phyloP scores from a whole-genome alignment of 2,329 filamentous ascomycete species.

The Diaporthe sp. region DNA sequence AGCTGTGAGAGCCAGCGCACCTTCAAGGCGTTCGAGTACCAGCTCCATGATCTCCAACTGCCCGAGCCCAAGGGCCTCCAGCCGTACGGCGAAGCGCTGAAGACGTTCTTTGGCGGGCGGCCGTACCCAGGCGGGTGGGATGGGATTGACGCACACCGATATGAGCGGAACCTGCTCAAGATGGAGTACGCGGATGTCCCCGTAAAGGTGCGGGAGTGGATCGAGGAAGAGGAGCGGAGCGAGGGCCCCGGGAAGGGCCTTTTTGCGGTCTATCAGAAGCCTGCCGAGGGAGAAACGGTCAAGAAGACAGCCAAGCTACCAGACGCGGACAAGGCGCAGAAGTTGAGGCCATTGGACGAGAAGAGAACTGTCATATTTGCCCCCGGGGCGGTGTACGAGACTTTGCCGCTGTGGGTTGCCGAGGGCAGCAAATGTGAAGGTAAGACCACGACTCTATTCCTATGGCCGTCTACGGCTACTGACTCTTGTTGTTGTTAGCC shows the following conservation, averaged over 20 bases:
- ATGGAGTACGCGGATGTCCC: constrained; percentile 63
- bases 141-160: constrained; percentile 65
- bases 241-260: constrained; percentile 53
- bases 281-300: constrained; percentile 53
- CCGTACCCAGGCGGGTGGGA: constrained; percentile 67
- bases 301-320: constrained; percentile 53
- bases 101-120: constrained; percentile 54
- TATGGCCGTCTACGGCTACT: not conserved
- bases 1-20: constrained; percentile 52
- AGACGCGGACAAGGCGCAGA: constrained; percentile 44
- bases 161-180: constrained; percentile 60
- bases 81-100: constrained; percentile 56
- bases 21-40: constrained; percentile 57
- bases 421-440: constrained; percentile 58
- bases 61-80: constrained; percentile 55
- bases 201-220: constrained; percentile 60
- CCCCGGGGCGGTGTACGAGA: constrained; percentile 64
- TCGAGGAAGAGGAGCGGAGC: constrained; percentile 57
- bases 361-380: constrained; percentile 63
- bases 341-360: constrained; percentile 48
- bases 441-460: constrained; percentile 38
- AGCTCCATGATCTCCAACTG: constrained; percentile 58
- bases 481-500: constrained; percentile 41
- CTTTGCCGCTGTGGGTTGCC: constrained; percentile 64
- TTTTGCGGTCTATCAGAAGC: constrained; percentile 58